Evolutionary conservation across 345 rosid species (phyloP).

Genomic region (Eutrema japonicum): DNA sequence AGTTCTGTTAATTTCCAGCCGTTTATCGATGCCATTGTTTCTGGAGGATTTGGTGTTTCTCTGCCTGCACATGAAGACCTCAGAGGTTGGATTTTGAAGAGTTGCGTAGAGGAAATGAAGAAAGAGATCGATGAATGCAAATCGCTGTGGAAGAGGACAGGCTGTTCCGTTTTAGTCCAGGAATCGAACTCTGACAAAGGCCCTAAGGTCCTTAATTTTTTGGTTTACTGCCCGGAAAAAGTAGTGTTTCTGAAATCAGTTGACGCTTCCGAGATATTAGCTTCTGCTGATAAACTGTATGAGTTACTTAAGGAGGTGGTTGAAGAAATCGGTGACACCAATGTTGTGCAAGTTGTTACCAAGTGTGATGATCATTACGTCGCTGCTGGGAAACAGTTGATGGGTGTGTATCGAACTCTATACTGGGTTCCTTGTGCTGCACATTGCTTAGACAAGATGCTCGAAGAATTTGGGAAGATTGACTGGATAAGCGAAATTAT

Average conservation of each 20-base stretch:
- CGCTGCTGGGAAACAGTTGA: slow-evolving; percentile 64
- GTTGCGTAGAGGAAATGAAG: slow-evolving; percentile 70
- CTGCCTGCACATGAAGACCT: slow-evolving; percentile 68
- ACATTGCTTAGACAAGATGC: slow-evolving; percentile 71
- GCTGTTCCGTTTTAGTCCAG: slow-evolving; percentile 80
- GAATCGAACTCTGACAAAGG: slow-evolving; percentile 61
- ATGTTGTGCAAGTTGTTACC: slow-evolving; percentile 88
- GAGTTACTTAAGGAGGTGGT: slow-evolving; percentile 70
- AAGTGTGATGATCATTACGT: slow-evolving; percentile 60
- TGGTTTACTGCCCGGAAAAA: slow-evolving; percentile 68
- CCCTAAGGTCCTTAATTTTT: slow-evolving; percentile 54
- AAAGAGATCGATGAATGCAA: slow-evolving; percentile 52
- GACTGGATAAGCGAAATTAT: slow-evolving; percentile 66
- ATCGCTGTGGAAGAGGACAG: slow-evolving; percentile 64
- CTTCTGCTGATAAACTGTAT: slow-evolving; percentile 60
- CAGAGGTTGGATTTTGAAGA: slow-evolving; percentile 73
- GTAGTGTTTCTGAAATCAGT: slow-evolving; percentile 68
- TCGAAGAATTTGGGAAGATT: slow-evolving; percentile 61
- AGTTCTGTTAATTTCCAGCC: slow-evolving; percentile 75
- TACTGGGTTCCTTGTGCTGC: slow-evolving; percentile 93
- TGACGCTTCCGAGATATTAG: slow-evolving; percentile 58
- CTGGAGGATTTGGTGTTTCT: slow-evolving; percentile 53
- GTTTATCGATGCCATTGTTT: slow-evolving; percentile 65
- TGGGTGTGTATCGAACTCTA: slow-evolving; percentile 68
- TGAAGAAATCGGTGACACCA: slow-evolving; percentile 71